Conservation (phyloP, 2,329 filamentous ascomycete genomes). For the Xylariales sp. region DNA sequence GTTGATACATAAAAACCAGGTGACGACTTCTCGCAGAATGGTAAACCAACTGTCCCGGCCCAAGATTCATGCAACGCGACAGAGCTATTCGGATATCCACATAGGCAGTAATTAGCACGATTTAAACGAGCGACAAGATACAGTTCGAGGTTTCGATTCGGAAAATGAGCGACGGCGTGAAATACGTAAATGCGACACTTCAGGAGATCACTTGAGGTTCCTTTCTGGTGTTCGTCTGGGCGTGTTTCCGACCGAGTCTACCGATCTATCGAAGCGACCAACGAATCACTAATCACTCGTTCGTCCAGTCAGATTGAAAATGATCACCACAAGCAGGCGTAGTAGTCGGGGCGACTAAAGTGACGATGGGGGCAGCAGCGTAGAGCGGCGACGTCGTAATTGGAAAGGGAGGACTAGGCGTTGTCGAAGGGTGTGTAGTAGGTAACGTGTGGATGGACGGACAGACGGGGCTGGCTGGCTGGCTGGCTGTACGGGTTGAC, state of each 20-base stretch:
- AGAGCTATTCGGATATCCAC: slow-evolving; percentile 9
- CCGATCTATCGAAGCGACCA: slow-evolving; percentile 12
- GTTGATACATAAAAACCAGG: slow-evolving; percentile 47
- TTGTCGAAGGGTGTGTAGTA: slow-evolving; percentile 10
- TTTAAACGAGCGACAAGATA: slow-evolving; percentile 40
- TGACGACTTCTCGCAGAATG: slow-evolving; percentile 16
- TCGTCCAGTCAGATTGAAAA: slow-evolving; percentile 5
- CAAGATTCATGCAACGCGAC: slow-evolving; percentile 23
- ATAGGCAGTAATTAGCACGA: slow-evolving; percentile 2
- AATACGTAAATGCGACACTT: slow-evolving; percentile 4
- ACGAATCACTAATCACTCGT: slow-evolving; percentile 16
- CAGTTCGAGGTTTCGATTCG: slow-evolving; percentile 13
- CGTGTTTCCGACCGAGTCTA: slow-evolving; percentile 1
- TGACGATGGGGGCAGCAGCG: neutral
- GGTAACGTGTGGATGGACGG: neutral
- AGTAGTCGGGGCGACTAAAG: slow-evolving; percentile 12
- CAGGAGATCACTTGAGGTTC: slow-evolving; percentile 10
- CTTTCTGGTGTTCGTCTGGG: slow-evolving; percentile 16
- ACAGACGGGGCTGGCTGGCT: neutral
- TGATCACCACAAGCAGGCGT: neutral
- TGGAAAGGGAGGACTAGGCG: slow-evolving; percentile 9
- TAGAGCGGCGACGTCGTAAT: slow-evolving; percentile 6
- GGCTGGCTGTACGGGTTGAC: slow-evolving; percentile 11
- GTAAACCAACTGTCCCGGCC: slow-evolving; percentile 28
- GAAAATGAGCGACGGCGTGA: slow-evolving; percentile 33